These are phyloP conservation scores for Skeletonema costatum DNA, from an alignment of 108 stramenopile genomes.

Conservation along the genomic window DNA sequence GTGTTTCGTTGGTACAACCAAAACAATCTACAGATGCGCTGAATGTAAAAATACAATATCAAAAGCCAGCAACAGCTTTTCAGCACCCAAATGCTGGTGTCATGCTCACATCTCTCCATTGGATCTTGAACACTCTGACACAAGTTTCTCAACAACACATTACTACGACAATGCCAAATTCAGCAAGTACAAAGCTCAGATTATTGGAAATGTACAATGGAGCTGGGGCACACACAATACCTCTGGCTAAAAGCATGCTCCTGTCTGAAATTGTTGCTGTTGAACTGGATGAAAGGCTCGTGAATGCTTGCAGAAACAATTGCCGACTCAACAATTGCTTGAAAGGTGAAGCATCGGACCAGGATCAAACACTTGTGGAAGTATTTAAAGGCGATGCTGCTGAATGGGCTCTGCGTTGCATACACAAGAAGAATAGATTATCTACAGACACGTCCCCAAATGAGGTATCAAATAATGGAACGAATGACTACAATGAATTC, in stretches of 20 bases:
- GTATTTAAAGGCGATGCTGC: constrained; percentile 65
- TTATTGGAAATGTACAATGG: constrained; percentile 83
- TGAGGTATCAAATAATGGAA: background rate
- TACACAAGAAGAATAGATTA: constrained; percentile 4
- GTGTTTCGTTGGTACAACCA: constrained; percentile 22
- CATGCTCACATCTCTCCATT: constrained; percentile 66
- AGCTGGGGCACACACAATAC: constrained; percentile 83
- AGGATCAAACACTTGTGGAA: constrained; percentile 22
- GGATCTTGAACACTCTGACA: constrained; percentile 60
- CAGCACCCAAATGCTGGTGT: constrained; percentile 77
- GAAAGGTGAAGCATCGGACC: constrained; percentile 11
- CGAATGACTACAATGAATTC: constrained; percentile 28
- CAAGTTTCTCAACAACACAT: constrained; percentile 23
- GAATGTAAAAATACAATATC: constrained; percentile 41
- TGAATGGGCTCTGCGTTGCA: constrained; percentile 45
- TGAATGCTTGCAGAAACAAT: constrained; percentile 60
- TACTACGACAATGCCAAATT: background rate
- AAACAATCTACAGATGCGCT: background rate
- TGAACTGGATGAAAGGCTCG: constrained; percentile 71
- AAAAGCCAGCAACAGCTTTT: constrained; percentile 76
- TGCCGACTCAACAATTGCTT: constrained; percentile 55
- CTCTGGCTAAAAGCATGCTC: constrained; percentile 57
- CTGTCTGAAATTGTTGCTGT: constrained; percentile 57
- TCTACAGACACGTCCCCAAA: background rate
- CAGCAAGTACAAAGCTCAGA: background rate